These are phyloP conservation scores for Aspergillus spinulosporus DNA, from an alignment of 2,329 filamentous ascomycete species.

Conservation along the genomic window DNA sequence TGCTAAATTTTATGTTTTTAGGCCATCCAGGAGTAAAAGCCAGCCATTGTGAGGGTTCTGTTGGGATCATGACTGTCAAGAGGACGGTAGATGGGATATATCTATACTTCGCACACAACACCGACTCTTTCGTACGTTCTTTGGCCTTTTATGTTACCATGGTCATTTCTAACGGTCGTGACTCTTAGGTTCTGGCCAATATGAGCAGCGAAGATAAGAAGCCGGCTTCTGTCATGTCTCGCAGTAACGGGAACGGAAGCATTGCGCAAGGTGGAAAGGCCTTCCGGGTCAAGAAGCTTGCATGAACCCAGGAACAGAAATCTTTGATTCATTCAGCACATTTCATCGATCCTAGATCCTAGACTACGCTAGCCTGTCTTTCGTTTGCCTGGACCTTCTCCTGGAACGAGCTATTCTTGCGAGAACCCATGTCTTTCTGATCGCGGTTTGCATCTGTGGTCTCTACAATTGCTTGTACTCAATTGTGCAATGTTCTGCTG, in stretches of 20 bases:
- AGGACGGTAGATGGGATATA: constrained; percentile 73
- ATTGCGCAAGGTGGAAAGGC: constrained; percentile 51
- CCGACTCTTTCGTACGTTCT: constrained; percentile 67
- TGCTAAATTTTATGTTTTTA: constrained; percentile 25
- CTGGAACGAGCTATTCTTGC: neutral
- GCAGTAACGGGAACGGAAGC: constrained; percentile 57
- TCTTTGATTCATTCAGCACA: neutral
- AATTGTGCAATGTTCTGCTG: neutral
- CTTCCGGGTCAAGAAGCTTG: constrained; percentile 30
- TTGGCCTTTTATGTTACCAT: neutral
- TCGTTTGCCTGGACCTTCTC: neutral
- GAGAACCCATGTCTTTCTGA: neutral
- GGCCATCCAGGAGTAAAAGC: constrained; percentile 77
- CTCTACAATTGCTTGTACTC: neutral
- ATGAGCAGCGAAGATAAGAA: constrained; percentile 77
- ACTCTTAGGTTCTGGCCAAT: constrained; percentile 70
- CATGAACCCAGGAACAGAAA: constrained; percentile 1
- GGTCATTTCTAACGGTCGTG: constrained; percentile 9
- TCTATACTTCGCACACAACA: constrained; percentile 95
- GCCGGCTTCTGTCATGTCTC: constrained; percentile 85
- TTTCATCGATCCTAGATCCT: neutral
- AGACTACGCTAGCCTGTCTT: neutral
- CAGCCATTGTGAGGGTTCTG: constrained; percentile 80
- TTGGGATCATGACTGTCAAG: constrained; percentile 89
- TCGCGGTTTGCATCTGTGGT: neutral